phyloP scores from a whole-genome alignment of 2,329 filamentous ascomycete species.

The Penicillium sclerotiorum region DNA sequence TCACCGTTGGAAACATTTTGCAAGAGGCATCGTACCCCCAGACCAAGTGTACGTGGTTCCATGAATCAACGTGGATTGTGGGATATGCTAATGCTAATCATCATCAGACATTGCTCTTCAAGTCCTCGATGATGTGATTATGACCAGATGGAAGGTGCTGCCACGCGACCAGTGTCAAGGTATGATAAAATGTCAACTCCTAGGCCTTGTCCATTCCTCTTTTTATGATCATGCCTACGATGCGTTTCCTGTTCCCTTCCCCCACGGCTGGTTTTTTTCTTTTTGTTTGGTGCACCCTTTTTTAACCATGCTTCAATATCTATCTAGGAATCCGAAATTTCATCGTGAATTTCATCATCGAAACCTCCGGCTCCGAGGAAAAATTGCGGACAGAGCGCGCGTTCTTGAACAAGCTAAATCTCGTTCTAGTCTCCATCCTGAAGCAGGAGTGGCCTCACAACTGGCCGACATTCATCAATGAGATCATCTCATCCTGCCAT shows the following conservation, averaged over 20 bases:
- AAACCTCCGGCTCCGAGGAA: slow-evolving; percentile 88
- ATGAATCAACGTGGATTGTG: background rate
- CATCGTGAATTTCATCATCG: slow-evolving; percentile 97
- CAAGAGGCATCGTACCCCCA: slow-evolving; percentile 90
- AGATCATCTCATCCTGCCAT: slow-evolving; percentile 95
- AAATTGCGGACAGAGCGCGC: slow-evolving; percentile 81
- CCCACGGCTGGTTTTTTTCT: background rate
- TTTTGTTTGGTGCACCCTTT: no score
- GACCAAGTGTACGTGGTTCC: slow-evolving; percentile 78
- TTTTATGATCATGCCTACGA: background rate
- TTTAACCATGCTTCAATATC: no score
- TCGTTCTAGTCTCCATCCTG: slow-evolving; percentile 93
- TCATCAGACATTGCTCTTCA: slow-evolving; percentile 82
- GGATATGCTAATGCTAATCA: slow-evolving; percentile 17
- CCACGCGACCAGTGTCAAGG: slow-evolving; percentile 95
- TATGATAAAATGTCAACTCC: slow-evolving; percentile 34
- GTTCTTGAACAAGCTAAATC: slow-evolving; percentile 95
- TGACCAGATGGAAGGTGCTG: slow-evolving; percentile 98
- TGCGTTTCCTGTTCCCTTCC: no score
- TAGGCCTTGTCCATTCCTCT: background rate
- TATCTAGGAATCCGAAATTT: slow-evolving; percentile 96
- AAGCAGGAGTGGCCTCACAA: slow-evolving; percentile 99
- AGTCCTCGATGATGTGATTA: slow-evolving; percentile 96
- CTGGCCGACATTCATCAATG: slow-evolving; percentile 99
- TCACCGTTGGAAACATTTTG: slow-evolving; percentile 95